Evolutionary conservation across 352 stramenopile genomes (phyloP), one percentile per base, ranked within the genome.

Genomic region (Albugo candida): DNA sequence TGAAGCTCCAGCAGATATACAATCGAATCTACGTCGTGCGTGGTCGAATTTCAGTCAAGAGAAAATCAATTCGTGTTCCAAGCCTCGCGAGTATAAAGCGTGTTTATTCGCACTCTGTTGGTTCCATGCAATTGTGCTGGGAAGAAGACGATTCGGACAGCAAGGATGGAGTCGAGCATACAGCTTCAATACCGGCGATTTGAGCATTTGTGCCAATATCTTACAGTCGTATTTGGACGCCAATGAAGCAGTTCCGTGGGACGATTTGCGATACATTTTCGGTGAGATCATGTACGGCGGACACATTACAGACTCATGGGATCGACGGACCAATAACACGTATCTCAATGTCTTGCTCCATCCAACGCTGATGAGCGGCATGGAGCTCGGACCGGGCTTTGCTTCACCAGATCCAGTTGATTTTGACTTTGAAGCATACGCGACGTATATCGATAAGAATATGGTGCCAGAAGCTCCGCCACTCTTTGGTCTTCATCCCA

Each of bases 221-320:
- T 53, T 97, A 20, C 64, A 84, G 45, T 87, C 74, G 47, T 97
- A 97, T 59, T 56, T 97, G 51, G 83, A 97, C 65, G 91, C 89
- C 61, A 95, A 95, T 51, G 56, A 60, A 6, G 70, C 59, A 40
- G 81, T 97, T 42, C 88, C 88, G 12, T 97, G 88, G 88, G 86
- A 97, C 60, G 92, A 97, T 64, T 54, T 97, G 5, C 80, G 92
- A 13, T 97, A 97, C 56, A 82, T 97, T 39, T 96, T 97, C 56
- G 89, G 89, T 24, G 88, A 97, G 61, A 97, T 97, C 64, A 97
- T 97, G 89, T 97, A 97, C 63, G 89, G 89, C 31, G 89, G 89
- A 11, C 88, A 97, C 55, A 97, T 97, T 51, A 97, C 89, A 11
- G 88, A 97, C 51, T 81, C 88, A 11, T 97, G 89, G 89, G 89